Base-by-base conservation (phyloP, 2,329 filamentous ascomycete genomes). In the Emmonsiellopsis sp. region DNA sequence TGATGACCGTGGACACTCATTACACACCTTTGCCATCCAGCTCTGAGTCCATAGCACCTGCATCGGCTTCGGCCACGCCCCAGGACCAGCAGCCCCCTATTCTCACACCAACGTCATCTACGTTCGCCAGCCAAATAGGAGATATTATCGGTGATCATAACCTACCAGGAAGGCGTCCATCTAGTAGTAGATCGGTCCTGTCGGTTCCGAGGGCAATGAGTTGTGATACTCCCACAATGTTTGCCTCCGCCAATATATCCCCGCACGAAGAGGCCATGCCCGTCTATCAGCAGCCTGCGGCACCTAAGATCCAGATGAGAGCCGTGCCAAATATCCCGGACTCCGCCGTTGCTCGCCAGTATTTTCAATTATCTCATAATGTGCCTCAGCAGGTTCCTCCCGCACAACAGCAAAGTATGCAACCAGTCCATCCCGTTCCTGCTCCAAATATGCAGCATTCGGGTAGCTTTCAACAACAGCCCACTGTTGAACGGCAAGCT, bases 141-240 rank as follows among this genome's bases (percentile, higher is more conserved):
- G 50, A 54, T 44, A 55, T 61, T 40, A 55, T 63, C 45, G 63
- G 63, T 7, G 55, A 62, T 40, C 61, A 65, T 55, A 44, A 61
- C n/a, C 55, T 64, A 3, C 63, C 62, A 37, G 61, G 63, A 34
- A 54, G 55, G 10, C 13, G 34, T 37, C 13, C 20, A 7, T 40
- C 46, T n/a, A 40, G 13, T 20, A 30, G 10, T 26, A 31, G 11
- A 20, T 49, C 46, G 15, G 35, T 30, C 11, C 6, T 31, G 16
- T 20, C 11, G 15, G 31, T 34, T 7, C 34, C 46, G 40, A 40
- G 38, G 3, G n/a, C 40, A n/a, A 31, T n/a, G 13, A 40, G 16
- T 40, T 16, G 35, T 40, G 31, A 26, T 26, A 26, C 20, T 26
- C 20, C 20, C 20, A 26, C 20, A 26, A 5, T 26, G 20, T 26